A percentile compares a stretch with the other conserved stretches of the same genome.
phyloP scores from a whole-genome alignment of 768 basidiomycete species.

The Plicaturopsis crispa region DNA sequence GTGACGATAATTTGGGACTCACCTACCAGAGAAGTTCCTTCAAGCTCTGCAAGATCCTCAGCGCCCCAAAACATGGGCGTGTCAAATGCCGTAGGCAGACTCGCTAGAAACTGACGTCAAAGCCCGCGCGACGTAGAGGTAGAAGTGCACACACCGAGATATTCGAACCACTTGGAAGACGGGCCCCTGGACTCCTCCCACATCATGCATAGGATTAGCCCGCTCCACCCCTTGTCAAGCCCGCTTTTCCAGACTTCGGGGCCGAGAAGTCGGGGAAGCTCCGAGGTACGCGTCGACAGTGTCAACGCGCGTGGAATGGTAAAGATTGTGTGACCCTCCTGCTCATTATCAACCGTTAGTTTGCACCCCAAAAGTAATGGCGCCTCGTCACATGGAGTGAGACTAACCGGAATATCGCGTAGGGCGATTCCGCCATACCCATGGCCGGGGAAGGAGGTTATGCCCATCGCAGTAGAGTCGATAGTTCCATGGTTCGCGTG shows the following conservation, averaged over 20 bases:
- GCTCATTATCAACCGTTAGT: background rate
- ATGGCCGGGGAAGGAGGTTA: conserved; percentile 22
- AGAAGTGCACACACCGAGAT: conserved; percentile 47
- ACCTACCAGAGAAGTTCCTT: conserved; percentile 87
- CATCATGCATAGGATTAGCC: conserved; percentile 91
- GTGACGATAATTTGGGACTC: too few species aligned
- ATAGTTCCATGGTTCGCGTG: conserved; percentile 22
- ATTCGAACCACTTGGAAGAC: conserved; percentile 61
- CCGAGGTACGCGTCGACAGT: conserved; percentile 72
- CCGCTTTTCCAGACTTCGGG: conserved; percentile 53
- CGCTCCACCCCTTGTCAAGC: conserved; percentile 74
- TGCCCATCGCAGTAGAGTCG: conserved; percentile 24
- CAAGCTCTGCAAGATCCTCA: conserved; percentile 64
- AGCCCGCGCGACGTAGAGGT: too few species aligned
- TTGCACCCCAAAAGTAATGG: background rate
- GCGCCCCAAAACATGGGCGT: conserved; percentile 94
- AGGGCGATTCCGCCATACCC: conserved; percentile 51
- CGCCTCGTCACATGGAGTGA: background rate
- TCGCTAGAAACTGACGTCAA: conserved; percentile 21
- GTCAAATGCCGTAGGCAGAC: conserved; percentile 66
- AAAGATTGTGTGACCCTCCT: conserved; percentile 77
- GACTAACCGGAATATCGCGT: conserved; percentile 37
- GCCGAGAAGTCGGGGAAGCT: conserved; percentile 54
- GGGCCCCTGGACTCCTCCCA: conserved; percentile 74
- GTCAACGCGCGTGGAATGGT: conserved; percentile 71